A percentile compares a stretch with the other conserved stretches of the same genome.
phyloP scores from a whole-genome alignment of 202 grass and related monocot genomes.

The Panicum virgatum region DNA sequence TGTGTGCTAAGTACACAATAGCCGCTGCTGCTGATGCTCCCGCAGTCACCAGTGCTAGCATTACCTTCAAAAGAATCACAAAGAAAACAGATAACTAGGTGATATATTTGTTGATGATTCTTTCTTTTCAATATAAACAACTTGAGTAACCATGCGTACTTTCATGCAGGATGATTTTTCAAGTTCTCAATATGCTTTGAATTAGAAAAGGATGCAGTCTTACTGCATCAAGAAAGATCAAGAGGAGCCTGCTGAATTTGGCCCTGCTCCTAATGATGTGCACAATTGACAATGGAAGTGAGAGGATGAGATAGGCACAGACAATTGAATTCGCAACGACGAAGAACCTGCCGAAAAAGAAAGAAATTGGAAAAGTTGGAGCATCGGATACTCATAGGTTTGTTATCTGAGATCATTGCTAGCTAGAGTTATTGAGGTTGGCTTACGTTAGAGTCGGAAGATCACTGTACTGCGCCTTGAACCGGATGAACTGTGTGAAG shows the following conservation, averaged over 20 bases:
- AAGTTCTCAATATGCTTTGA: neutral
- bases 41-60: conserved; percentile 65
- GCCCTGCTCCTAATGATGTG: conserved; percentile 73
- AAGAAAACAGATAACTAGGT: conserved; percentile 16
- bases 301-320: conserved; percentile 65
- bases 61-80: conserved; percentile 50
- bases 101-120: neutral
- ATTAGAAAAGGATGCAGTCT: neutral
- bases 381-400: conserved; percentile 5
- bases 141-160: conserved; percentile 2
- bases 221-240: conserved; percentile 65
- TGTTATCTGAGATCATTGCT: neutral
- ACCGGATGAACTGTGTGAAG: conserved; percentile 76
- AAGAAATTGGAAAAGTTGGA: conserved; percentile 21
- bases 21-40: conserved; percentile 62
- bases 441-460: conserved; percentile 71
- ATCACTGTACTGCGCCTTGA: conserved; percentile 74
- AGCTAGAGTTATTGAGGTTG: neutral
- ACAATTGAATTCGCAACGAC: conserved; percentile 74
- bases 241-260: conserved; percentile 54
- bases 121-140: conserved; percentile 7
- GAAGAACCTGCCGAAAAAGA: conserved; percentile 54
- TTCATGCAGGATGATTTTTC: conserved; percentile 22
- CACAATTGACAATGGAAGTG: conserved; percentile 63
- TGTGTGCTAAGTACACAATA: conserved; percentile 74